Conservation (phyloP, 2,329 filamentous ascomycete genomes). For the Amylocarpus encephaloides region DNA sequence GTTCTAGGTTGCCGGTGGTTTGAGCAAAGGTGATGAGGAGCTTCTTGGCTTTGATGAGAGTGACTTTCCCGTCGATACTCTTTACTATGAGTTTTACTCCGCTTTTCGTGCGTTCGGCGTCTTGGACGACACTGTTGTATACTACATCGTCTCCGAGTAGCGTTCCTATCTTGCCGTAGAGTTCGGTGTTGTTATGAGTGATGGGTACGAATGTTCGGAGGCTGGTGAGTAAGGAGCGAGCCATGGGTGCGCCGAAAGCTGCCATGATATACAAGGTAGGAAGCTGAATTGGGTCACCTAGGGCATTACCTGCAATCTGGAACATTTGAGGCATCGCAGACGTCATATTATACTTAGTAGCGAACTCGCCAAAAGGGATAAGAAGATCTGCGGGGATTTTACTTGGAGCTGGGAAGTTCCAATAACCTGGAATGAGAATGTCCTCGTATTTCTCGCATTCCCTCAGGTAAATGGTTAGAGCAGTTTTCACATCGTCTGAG, state of each 20-base stretch:
- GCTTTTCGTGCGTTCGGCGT: conserved; percentile 7
- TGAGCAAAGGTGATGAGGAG: conserved; percentile 10
- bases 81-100: conserved; percentile 7
- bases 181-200: conserved; percentile 8
- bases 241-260: conserved; percentile 9
- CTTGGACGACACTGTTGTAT: conserved; percentile 7
- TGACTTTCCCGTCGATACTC: conserved; percentile 2
- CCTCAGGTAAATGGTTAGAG: conserved; percentile 9
- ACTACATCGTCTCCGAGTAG: conserved; percentile 8
- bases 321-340: conserved; percentile 2
- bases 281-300: not conserved
- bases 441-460: conserved; percentile 7
- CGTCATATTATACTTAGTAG: conserved; percentile 10
- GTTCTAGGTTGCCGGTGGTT: conserved; percentile 7
- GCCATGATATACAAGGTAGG: conserved; percentile 6
- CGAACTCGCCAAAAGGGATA: conserved; percentile 13
- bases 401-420: conserved; percentile 2
- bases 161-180: conserved; percentile 8
- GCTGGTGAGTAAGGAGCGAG: conserved; percentile 1
- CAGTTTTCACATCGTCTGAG: conserved; percentile 2
- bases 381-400: conserved; percentile 15
- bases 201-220: conserved; percentile 7
- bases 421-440: conserved; percentile 12
- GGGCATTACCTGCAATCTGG: conserved; percentile 4
- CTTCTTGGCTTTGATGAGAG: conserved; percentile 9